phyloP scores from a whole-genome alignment of 1,139 yeast species.

The Diutina pseudorugosa region DNA sequence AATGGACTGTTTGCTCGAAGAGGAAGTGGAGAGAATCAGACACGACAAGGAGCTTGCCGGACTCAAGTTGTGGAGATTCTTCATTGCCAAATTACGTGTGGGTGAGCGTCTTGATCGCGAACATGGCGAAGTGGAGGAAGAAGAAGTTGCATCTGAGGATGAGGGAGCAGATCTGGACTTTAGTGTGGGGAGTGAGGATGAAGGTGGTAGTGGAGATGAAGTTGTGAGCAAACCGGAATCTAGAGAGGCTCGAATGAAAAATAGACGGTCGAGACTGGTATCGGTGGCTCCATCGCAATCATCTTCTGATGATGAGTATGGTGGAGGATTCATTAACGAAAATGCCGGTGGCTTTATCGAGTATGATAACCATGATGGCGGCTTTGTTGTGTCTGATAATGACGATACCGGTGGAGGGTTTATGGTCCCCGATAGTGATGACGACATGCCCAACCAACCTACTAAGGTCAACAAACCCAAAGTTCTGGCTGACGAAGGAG shows the following conservation, averaged over 20 bases:
- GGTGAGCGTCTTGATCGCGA: constrained; percentile 49
- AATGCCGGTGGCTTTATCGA: constrained; percentile 8
- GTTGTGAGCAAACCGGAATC: constrained; percentile 10
- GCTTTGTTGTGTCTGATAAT: constrained; percentile 7
- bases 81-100: constrained; percentile 62
- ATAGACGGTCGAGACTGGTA: background rate
- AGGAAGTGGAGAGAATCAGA: constrained; percentile 39
- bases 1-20: constrained; percentile 41
- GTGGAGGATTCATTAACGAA: background rate
- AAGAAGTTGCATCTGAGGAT: background rate
- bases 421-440: constrained; percentile 6
- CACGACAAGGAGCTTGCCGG: constrained; percentile 38
- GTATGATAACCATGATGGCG: constrained; percentile 5
- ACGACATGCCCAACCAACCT: constrained; percentile 2
- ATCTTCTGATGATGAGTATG: constrained; percentile 5
- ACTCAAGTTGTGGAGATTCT: constrained; percentile 58
- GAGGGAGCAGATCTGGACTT: constrained; percentile 4
- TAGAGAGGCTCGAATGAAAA: background rate
- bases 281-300: background rate
- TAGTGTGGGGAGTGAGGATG: constrained; percentile 9
- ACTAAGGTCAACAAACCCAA: constrained; percentile 5
- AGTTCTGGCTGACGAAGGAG: too few relatives aligned
- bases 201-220: constrained; percentile 5
- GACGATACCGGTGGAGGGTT: constrained; percentile 4
- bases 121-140: constrained; percentile 43